A percentile compares a stretch with the other conserved stretches of the same genome.
Evolutionary conservation across 768 basidiomycete species (phyloP).

Genomic region (Royoungia palumana): DNA sequence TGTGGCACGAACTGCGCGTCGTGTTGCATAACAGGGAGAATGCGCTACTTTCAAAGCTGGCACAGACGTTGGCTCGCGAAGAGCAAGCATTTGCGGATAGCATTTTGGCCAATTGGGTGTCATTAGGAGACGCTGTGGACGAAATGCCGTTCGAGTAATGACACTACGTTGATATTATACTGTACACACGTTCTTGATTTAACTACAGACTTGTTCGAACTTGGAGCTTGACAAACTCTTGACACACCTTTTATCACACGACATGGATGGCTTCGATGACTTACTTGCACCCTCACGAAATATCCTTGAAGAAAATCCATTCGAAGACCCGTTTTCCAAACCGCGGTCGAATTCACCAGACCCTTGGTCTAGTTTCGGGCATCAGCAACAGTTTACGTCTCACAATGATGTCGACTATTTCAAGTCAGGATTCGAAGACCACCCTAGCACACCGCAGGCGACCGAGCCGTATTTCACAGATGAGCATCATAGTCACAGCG

Average conservation of each 20-base stretch:
- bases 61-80: conserved; percentile 69
- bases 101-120: conserved; percentile 70
- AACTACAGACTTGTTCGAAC: conserved; percentile 11
- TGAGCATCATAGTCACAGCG: conserved; percentile 30
- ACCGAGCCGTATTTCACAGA: conserved; percentile 37
- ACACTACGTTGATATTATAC: not conserved
- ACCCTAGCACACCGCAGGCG: conserved; percentile 20
- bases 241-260: conserved; percentile 2
- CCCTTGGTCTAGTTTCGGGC: conserved; percentile 68
- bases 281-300: conserved; percentile 58
- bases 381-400: conserved; percentile 21
- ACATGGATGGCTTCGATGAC: conserved; percentile 80
- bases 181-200: conserved; percentile 16
- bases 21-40: conserved; percentile 91
- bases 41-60: conserved; percentile 67
- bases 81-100: conserved; percentile 67
- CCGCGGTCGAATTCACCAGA: conserved; percentile 64
- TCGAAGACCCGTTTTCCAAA: conserved; percentile 68
- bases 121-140: conserved; percentile 65
- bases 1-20: conserved; percentile 96
- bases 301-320: conserved; percentile 71
- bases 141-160: conserved; percentile 82
- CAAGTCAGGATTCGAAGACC: conserved; percentile 27
- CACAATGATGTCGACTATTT: conserved; percentile 27
- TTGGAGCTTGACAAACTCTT: not conserved